Percentiles rank a stretch among this genome's conserved stretches.
Conservation (phyloP, 2,329 filamentous ascomycete genomes). For the Fusarium sp. region DNA sequence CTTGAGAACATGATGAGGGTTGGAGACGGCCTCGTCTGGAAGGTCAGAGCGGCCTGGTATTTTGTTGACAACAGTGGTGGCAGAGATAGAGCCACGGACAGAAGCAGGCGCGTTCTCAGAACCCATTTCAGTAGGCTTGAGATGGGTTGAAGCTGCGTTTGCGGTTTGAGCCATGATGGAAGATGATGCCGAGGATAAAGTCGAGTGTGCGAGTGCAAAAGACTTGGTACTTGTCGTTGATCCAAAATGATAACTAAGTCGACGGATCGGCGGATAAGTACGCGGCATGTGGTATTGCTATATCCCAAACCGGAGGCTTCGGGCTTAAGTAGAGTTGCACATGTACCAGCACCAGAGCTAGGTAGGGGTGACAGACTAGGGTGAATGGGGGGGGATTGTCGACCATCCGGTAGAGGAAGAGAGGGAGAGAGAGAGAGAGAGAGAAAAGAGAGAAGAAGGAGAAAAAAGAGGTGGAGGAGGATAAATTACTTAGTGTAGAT, state of each 20-base stretch:
- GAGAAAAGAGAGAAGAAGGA: background rate
- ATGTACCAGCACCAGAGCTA: background rate
- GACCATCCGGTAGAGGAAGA: slow-evolving; percentile 3
- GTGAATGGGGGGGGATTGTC: slow-evolving; percentile 12
- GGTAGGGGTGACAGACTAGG: slow-evolving; percentile 24
- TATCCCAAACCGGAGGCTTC: slow-evolving; percentile 31
- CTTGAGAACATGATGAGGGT: slow-evolving; percentile 63
- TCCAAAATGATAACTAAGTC: slow-evolving; percentile 40
- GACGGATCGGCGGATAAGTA: slow-evolving; percentile 36
- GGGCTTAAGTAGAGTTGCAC: slow-evolving; percentile 19
- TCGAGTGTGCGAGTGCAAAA: slow-evolving; percentile 24
- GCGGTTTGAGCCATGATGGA: slow-evolving; percentile 39
- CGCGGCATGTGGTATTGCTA: slow-evolving; percentile 44
- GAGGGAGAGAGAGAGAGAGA: background rate
- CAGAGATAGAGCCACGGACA: slow-evolving; percentile 21
- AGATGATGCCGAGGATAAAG: slow-evolving; percentile 27
- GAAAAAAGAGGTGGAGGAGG: slow-evolving; percentile 13
- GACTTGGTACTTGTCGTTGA: slow-evolving; percentile 13
- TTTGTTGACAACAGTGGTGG: slow-evolving; percentile 52
- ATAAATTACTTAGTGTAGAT: slow-evolving; percentile 1
- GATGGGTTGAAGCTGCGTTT: slow-evolving; percentile 28
- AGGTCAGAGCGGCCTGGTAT: slow-evolving; percentile 52
- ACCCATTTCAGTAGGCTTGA: slow-evolving; percentile 39
- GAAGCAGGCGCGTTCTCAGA: slow-evolving; percentile 18
- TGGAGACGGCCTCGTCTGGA: slow-evolving; percentile 59